These are phyloP conservation scores for Fusarium nematophilum DNA, from an alignment of 2,329 filamentous ascomycete genomes.

Conservation along the genomic window DNA sequence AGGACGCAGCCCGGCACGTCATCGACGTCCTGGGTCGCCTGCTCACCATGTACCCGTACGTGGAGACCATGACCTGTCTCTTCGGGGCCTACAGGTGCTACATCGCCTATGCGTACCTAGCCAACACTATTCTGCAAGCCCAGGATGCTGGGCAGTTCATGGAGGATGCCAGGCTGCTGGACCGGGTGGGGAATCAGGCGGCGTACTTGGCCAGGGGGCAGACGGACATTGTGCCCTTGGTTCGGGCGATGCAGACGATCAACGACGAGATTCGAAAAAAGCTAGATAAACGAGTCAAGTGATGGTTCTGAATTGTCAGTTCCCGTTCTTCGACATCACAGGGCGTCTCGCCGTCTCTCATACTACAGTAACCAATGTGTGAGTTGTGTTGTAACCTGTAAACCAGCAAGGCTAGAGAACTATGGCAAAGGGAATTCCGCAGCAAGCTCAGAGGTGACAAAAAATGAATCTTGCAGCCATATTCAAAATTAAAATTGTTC, in stretches of 20 bases:
- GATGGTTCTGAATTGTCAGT: background rate
- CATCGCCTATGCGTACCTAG: constrained; percentile 44
- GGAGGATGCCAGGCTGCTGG: constrained; percentile 38
- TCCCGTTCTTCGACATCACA: background rate
- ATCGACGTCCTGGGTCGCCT: constrained; percentile 34
- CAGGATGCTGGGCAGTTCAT: constrained; percentile 23
- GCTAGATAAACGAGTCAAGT: background rate
- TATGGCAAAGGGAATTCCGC: too few relatives aligned
- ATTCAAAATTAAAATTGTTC: too few relatives aligned
- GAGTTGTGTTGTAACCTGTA: too few relatives aligned
- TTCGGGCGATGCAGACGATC: constrained; percentile 42
- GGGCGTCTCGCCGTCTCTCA: too few relatives aligned
- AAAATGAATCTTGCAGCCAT: too few relatives aligned
- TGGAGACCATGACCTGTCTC: constrained; percentile 37
- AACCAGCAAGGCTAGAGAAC: too few relatives aligned
- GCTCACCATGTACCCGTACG: constrained; percentile 37
- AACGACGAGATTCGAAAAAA: constrained; percentile 40
- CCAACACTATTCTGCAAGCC: constrained; percentile 38
- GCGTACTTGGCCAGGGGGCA: constrained; percentile 33
- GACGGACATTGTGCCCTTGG: constrained; percentile 42
- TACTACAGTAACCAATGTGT: too few relatives aligned
- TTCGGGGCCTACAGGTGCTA: constrained; percentile 46
- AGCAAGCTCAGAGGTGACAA: too few relatives aligned
- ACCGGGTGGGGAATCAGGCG: constrained; percentile 29
- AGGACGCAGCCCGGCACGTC: constrained; percentile 40